phyloP scores from a whole-genome alignment of 164 flowering plant species.

The Magnolia sinica region DNA sequence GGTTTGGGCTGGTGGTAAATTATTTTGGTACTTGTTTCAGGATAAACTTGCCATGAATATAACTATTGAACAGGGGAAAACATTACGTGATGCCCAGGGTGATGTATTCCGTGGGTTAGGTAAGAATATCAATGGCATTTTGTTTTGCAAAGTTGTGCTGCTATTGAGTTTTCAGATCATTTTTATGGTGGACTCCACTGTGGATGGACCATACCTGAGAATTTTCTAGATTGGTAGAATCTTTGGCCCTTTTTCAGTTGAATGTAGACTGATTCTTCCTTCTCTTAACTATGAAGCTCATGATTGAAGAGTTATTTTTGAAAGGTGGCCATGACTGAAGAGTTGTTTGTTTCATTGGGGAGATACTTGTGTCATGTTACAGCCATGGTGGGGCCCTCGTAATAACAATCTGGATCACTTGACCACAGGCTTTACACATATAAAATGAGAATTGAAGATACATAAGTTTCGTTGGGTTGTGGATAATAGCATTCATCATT shows the following conservation, averaged over 20 bases:
- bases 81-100: slow-evolving; percentile 91
- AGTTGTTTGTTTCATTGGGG: too few relatives aligned
- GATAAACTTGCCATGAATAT: slow-evolving; percentile 86
- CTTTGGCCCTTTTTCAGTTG: background rate
- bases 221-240: background rate
- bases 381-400: too few relatives aligned
- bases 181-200: background rate
- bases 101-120: slow-evolving; percentile 98
- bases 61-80: slow-evolving; percentile 93
- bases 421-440: too few relatives aligned
- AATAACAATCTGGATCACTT: too few relatives aligned
- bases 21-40: slow-evolving; percentile 27
- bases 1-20: background rate
- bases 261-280: background rate
- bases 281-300: background rate
- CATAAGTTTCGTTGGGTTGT: too few relatives aligned
- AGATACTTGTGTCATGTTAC: too few relatives aligned
- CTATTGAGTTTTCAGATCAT: background rate
- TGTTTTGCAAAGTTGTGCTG: background rate
- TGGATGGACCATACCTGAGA: background rate
- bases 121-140: slow-evolving; percentile 21
- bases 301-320: too few relatives aligned
- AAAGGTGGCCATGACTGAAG: too few relatives aligned
- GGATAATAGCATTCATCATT: background rate
- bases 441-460: too few relatives aligned